Evolutionary conservation across 2,329 filamentous ascomycete species (phyloP).

Genomic region (Ceratocystis smalleyi): DNA sequence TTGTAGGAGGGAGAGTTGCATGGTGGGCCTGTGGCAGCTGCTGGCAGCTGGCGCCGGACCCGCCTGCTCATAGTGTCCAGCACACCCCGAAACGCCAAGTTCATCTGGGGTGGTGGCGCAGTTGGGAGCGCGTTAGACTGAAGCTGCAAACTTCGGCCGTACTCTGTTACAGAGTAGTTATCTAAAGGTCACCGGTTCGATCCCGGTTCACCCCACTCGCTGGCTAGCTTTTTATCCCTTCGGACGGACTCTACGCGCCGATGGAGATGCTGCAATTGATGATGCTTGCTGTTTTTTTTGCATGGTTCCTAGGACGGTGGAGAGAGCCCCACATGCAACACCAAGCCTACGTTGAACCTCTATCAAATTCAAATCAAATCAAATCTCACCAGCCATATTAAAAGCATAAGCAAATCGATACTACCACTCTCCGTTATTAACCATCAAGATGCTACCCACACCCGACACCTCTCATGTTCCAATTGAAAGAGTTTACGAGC

Average conservation of each 20-base stretch:
- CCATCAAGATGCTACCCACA: constrained; percentile 62
- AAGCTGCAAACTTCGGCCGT: constrained; percentile 15
- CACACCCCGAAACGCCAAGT: not conserved
- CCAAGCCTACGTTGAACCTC: not conserved
- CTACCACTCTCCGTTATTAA: not conserved
- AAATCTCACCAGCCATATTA: too few species aligned
- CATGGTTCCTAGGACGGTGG: not conserved
- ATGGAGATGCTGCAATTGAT: not conserved
- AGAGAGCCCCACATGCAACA: constrained; percentile 8
- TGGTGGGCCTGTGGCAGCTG: too few species aligned
- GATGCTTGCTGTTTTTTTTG: not conserved
- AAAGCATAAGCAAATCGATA: not conserved
- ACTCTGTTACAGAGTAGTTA: constrained; percentile 5
- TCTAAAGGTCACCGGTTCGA: constrained; percentile 18
- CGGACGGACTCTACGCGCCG: not conserved
- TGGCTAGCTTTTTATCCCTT: not conserved
- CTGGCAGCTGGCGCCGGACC: not conserved
- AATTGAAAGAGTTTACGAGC: constrained; percentile 82
- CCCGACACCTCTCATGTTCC: constrained; percentile 84
- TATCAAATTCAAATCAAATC: too few species aligned
- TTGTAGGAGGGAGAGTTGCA: too few species aligned
- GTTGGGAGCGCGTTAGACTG: constrained; percentile 18
- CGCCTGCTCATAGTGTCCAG: not conserved
- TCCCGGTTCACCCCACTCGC: constrained; percentile 16
- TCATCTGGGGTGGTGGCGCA: constrained; percentile 14